Evolutionary conservation across 129 eudicot species (phyloP).

Genomic region (Pittosporum tobira): DNA sequence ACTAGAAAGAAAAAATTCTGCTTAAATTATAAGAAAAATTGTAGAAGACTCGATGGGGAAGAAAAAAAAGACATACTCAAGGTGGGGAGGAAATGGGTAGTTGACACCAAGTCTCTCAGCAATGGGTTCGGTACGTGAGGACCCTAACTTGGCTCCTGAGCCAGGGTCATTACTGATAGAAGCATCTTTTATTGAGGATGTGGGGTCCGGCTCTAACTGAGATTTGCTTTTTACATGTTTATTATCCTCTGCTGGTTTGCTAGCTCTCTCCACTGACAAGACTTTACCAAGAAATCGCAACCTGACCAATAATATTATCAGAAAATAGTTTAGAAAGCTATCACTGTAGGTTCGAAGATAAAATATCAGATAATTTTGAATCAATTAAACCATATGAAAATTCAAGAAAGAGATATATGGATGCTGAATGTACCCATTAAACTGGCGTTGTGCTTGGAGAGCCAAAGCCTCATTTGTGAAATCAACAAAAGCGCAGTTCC

Average conservation of each 20-base stretch:
- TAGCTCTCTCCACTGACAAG: constrained; percentile 80
- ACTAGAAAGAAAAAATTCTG: no score
- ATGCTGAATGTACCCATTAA: constrained; percentile 57
- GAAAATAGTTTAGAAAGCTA: constrained; percentile 2
- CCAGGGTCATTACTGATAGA: constrained; percentile 18
- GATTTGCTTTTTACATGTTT: constrained; percentile 26
- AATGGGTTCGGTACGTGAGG: constrained; percentile 51
- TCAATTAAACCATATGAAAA: not conserved
- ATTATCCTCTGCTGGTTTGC: constrained; percentile 24
- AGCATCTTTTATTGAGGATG: constrained; percentile 22
- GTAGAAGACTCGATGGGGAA: not conserved
- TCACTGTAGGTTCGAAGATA: not conserved
- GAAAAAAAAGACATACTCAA: constrained; percentile 50
- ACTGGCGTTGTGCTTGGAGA: constrained; percentile 74
- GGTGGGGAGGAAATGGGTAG: constrained; percentile 91
- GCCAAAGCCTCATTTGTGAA: constrained; percentile 57
- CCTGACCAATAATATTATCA: constrained; percentile 24
- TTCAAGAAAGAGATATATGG: not conserved
- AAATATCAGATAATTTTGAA: not conserved
- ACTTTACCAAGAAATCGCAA: constrained; percentile 89
- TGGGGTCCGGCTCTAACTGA: constrained; percentile 16
- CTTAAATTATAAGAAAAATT: not conserved
- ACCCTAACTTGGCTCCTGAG: constrained; percentile 24
- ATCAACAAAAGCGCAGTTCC: constrained; percentile 88
- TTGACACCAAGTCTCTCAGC: constrained; percentile 89